These are phyloP conservation scores for Aspergillus saccharolyticus DNA, from an alignment of 495 filamentous ascomycete genomes.

Conservation along the genomic window DNA sequence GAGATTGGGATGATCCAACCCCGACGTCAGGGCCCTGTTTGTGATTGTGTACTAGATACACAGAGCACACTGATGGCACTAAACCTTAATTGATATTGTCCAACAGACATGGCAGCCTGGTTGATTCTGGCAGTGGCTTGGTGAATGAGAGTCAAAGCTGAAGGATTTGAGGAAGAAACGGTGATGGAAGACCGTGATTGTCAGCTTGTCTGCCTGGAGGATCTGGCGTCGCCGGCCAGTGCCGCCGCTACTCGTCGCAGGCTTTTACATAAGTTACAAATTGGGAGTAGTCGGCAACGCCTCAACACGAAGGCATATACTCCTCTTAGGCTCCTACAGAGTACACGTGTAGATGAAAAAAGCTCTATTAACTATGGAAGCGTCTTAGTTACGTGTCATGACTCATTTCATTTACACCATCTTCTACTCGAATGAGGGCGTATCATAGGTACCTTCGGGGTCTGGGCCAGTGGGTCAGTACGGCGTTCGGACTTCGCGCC, in stretches of 20 bases:
- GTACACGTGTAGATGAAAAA: neutral
- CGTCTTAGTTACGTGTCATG: neutral
- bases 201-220: neutral
- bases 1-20: neutral
- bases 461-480: constrained; percentile 27
- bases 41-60: no score
- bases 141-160: no score
- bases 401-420: neutral
- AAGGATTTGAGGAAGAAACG: neutral
- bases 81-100: neutral
- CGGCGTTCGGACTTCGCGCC: no score
- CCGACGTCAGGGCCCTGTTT: neutral
- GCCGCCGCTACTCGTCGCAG: neutral
- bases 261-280: neutral
- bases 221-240: neutral
- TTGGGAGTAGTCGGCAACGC: neutral
- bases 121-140: neutral
- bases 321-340: neutral
- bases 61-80: no score
- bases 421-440: constrained; percentile 28
- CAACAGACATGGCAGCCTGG: neutral
- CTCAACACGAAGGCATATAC: neutral
- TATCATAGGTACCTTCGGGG: constrained; percentile 53
- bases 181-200: neutral
- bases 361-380: neutral